Percentiles rank a stretch among this genome's conserved stretches.
These are phyloP conservation scores for Solanum lycopersicoides DNA, from an alignment of 257 asterid species.

Conservation along the genomic window DNA sequence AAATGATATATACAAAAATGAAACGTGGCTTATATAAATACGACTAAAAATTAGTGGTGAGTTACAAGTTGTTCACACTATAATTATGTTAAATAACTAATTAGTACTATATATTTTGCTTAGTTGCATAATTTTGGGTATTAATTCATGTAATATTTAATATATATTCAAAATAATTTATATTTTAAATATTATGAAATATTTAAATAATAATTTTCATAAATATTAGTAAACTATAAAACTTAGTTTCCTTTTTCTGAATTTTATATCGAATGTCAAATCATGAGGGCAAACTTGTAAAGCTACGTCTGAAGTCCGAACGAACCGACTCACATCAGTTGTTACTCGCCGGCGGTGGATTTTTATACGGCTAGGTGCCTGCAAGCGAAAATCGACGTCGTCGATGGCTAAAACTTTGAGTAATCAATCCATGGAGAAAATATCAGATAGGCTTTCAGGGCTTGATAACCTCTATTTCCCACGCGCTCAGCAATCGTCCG, in stretches of 20 bases:
- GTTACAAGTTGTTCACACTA: too few species aligned
- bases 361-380: neutral
- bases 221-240: too few species aligned
- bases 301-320: neutral
- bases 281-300: neutral
- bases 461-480: slow-evolving; percentile 85
- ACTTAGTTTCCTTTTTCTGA: neutral
- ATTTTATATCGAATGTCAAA: neutral
- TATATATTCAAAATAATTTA: too few species aligned
- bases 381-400: neutral
- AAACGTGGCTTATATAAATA: neutral
- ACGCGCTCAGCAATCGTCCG: slow-evolving; percentile 63
- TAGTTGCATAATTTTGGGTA: too few species aligned
- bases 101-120: neutral
- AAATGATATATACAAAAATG: too few species aligned
- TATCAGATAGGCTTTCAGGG: slow-evolving; percentile 54
- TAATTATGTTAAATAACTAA: too few species aligned
- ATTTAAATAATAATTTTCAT: too few species aligned
- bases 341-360: neutral
- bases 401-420: slow-evolving; percentile 8
- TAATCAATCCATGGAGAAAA: slow-evolving; percentile 44
- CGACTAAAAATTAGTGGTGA: neutral
- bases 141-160: too few species aligned
- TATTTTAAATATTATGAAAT: too few species aligned
- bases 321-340: neutral